Evolutionary conservation across 2,329 filamentous ascomycete genomes (phyloP).

Genomic region (Endocalyx cinctus): DNA sequence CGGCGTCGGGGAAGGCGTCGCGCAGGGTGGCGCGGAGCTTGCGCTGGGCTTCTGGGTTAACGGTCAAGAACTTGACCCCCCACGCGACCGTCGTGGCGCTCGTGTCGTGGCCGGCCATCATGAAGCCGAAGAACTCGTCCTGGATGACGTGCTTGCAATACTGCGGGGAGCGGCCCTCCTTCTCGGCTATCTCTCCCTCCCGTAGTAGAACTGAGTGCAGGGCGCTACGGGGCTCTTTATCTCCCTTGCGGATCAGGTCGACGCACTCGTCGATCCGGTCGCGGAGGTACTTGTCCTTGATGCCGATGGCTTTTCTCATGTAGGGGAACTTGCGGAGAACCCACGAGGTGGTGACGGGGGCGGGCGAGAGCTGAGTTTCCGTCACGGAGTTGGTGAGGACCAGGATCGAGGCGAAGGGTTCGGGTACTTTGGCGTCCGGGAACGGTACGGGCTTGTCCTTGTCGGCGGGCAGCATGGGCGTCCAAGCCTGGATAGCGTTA

Average conservation of each 20-base stretch:
- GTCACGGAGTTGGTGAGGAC: conserved; percentile 23
- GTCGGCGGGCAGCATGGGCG: conserved; percentile 1
- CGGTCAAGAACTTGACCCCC: conserved; percentile 24
- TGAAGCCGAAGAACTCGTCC: conserved; percentile 27
- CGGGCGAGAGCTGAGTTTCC: conserved; percentile 24
- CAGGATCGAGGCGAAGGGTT: conserved; percentile 20
- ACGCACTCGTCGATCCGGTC: conserved; percentile 18
- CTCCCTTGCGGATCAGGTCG: conserved; percentile 13
- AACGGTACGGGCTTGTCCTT: conserved; percentile 19
- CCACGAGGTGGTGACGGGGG: conserved; percentile 23
- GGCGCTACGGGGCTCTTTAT: conserved; percentile 20
- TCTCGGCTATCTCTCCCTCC: conserved; percentile 24
- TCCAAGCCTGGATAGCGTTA: conserved; percentile 10
- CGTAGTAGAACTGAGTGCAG: conserved; percentile 28
- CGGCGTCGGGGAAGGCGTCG: conserved; percentile 10
- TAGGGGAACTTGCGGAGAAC: conserved; percentile 21
- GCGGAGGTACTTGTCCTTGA: conserved; percentile 26
- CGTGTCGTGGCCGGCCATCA: conserved; percentile 30
- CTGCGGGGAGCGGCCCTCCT: conserved; percentile 19
- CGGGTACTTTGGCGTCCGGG: conserved; percentile 16
- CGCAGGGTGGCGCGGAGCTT: conserved; percentile 21
- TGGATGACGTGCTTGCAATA: conserved; percentile 18
- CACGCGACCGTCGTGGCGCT: conserved; percentile 23
- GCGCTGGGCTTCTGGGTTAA: conserved; percentile 19
- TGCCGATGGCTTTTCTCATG: conserved; percentile 22